Base-by-base conservation (phyloP, 306 rosid genomes). In the Cicer bijugum region DNA sequence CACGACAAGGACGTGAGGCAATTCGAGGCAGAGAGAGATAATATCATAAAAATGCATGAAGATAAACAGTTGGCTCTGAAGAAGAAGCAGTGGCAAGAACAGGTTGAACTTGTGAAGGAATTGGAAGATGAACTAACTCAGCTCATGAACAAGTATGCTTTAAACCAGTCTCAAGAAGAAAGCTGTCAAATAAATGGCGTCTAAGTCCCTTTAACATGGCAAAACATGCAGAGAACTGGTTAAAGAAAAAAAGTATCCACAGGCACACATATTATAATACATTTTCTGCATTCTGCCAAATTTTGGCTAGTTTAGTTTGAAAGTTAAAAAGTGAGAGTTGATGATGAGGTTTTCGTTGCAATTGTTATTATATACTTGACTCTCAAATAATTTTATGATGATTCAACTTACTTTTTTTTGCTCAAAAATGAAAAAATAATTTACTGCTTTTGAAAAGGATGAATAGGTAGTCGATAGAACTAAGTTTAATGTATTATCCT, bases 51-150 rank as follows among this genome's bases (percentile, higher is more conserved):
- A 44, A 72, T 28, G 39, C 69, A 82, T 68, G 40, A 23, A 8
- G 84, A 78, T 8, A 82, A 82, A 55, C 50, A 28, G 77, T 11
- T 71, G 75, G 82, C 58, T 67, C 72, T 85, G 20, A 67, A 62
- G 82, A 82, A 67, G 78, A 79, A 75, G 78, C 44, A 23, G 6
- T 75, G 55, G 80, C 63, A 75, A 52, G 80, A 85, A 68, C 78
- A 40, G 74, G 4, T 85, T 17, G 82, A 82, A 53, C 80, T 85
- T 7, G 86, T 67, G 82, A 67, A 79, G 52, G 84, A 82, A 76
- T 35, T 71, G 1, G 80, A 78, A 69, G 75, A 55, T 67, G 78
- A 82, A 75, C 42, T 82, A 66, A 71, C 68, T 8, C 64, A 72
- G 47, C 86, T 85, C 46, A 75, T 79, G 78, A 45, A 75, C 58